phyloP scores from a whole-genome alignment of 2,329 filamentous ascomycete genomes.

The Hymenoscyphus infarciens region DNA sequence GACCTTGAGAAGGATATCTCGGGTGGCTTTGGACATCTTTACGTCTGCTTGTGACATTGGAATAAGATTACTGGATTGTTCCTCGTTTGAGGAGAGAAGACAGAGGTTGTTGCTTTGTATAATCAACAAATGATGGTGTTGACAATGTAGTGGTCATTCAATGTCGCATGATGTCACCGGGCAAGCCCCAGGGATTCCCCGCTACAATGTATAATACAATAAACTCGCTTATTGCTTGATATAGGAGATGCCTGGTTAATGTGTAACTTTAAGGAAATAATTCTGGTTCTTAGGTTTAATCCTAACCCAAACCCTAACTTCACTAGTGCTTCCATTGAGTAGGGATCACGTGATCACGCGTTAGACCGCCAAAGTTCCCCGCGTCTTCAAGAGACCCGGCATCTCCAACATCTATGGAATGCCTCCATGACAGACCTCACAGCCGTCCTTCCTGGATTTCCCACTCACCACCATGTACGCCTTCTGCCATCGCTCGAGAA shows the following conservation, averaged over 20 bases:
- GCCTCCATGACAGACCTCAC: constrained; percentile 78
- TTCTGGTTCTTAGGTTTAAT: background rate
- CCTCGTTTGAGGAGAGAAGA: too few species aligned
- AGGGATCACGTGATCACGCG: background rate
- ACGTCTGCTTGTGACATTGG: constrained; percentile 33
- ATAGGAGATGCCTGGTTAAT: too few species aligned
- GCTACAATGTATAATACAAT: background rate
- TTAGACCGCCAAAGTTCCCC: background rate
- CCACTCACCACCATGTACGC: constrained; percentile 64
- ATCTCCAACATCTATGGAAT: constrained; percentile 17
- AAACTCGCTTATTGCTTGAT: too few species aligned
- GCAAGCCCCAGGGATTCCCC: background rate
- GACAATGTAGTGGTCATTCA: background rate
- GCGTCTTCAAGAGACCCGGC: constrained; percentile 3
- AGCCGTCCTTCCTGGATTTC: constrained; percentile 76
- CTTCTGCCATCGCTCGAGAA: constrained; percentile 78
- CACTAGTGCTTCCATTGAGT: too few species aligned
- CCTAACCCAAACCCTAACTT: background rate
- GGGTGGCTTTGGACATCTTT: constrained; percentile 66
- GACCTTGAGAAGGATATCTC: constrained; percentile 73
- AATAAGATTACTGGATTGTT: background rate
- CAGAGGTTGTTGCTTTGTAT: background rate
- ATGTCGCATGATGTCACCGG: background rate
- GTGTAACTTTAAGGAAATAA: too few species aligned
- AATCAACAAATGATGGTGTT: background rate